Evolutionary conservation across 495 filamentous ascomycete genomes (phyloP).

Genomic region (Astrocystis sublimbata): DNA sequence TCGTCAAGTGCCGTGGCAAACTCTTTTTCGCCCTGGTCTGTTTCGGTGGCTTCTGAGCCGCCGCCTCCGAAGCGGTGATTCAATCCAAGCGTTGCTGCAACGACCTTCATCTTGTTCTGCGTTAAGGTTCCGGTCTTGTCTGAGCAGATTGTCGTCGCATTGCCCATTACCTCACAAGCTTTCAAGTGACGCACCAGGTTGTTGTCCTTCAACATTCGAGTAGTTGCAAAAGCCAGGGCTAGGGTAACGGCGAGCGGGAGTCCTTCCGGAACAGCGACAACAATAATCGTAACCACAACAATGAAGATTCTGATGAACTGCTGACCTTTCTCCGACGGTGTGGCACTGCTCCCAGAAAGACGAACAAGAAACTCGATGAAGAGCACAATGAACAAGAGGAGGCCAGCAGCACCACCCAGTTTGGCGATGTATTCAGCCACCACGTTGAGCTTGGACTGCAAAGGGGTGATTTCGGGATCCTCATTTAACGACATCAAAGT

Average conservation of each 20-base stretch:
- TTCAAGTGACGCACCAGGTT: conserved; percentile 88
- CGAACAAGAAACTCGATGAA: conserved; percentile 85
- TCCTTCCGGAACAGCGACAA: conserved; percentile 93
- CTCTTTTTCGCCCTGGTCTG: conserved; percentile 56
- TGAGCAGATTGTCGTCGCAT: conserved; percentile 93
- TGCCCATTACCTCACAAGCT: conserved; percentile 98
- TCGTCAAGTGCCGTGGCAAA: conserved; percentile 60
- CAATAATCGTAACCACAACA: conserved; percentile 90
- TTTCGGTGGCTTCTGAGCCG: conserved; percentile 31
- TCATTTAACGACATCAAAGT: conserved; percentile 93
- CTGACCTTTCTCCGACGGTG: conserved; percentile 77
- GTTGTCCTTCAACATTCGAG: conserved; percentile 91
- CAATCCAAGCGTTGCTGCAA: conserved; percentile 73
- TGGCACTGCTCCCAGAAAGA: conserved; percentile 56
- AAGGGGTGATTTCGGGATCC: conserved; percentile 87
- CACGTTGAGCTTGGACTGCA: conserved; percentile 88
- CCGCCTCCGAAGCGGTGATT: conserved; percentile 61
- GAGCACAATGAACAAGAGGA: conserved; percentile 85
- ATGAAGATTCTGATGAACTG: conserved; percentile 91
- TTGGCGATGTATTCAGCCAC: conserved; percentile 94
- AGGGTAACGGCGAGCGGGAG: conserved; percentile 90
- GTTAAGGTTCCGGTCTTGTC: conserved; percentile 98
- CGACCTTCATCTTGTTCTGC: conserved; percentile 88
- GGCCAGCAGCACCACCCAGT: conserved; percentile 79
- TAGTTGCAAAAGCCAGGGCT: conserved; percentile 92